Evolutionary conservation across 352 stramenopile species (phyloP).

Genomic region (Elongisporangium undulatum): DNA sequence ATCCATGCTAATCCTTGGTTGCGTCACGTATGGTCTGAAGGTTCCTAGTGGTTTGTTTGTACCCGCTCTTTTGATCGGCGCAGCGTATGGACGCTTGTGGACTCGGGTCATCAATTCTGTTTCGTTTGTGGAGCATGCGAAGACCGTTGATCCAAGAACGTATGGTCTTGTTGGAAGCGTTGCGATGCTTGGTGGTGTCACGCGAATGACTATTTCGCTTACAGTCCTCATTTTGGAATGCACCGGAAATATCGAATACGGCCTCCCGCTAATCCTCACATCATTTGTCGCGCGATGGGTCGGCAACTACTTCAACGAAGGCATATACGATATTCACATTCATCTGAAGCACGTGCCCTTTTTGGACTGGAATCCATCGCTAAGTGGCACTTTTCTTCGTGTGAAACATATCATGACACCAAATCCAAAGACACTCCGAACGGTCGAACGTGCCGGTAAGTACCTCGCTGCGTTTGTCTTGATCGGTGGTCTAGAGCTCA

Average conservation of each 20-base stretch:
- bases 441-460: slow-evolving; percentile 78
- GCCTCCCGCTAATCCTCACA: slow-evolving; percentile 97
- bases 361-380: slow-evolving; percentile 70
- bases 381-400: slow-evolving; percentile 60
- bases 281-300: slow-evolving; percentile 96
- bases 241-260: slow-evolving; percentile 97
- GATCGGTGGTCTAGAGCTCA: not conserved
- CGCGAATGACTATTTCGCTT: slow-evolving; percentile 98
- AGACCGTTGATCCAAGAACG: slow-evolving; percentile 80
- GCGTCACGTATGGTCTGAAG: slow-evolving; percentile 95
- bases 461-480: not conserved
- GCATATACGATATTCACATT: slow-evolving; percentile 99
- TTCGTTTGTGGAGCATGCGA: slow-evolving; percentile 39
- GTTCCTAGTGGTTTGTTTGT: slow-evolving; percentile 97
- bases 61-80: slow-evolving; percentile 92
- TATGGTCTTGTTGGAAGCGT: slow-evolving; percentile 96
- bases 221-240: slow-evolving; percentile 98
- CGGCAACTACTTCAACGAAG: slow-evolving; percentile 98
- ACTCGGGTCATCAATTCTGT: slow-evolving; percentile 85
- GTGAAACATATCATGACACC: slow-evolving; percentile 95
- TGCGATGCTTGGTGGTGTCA: slow-evolving; percentile 95
- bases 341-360: slow-evolving; percentile 86
- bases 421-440: slow-evolving; percentile 92
- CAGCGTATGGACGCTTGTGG: slow-evolving; percentile 92
- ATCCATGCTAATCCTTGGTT: slow-evolving; percentile 78